phyloP scores from a whole-genome alignment of 163 green algal species.

The Prototheca wickerhamii region DNA sequence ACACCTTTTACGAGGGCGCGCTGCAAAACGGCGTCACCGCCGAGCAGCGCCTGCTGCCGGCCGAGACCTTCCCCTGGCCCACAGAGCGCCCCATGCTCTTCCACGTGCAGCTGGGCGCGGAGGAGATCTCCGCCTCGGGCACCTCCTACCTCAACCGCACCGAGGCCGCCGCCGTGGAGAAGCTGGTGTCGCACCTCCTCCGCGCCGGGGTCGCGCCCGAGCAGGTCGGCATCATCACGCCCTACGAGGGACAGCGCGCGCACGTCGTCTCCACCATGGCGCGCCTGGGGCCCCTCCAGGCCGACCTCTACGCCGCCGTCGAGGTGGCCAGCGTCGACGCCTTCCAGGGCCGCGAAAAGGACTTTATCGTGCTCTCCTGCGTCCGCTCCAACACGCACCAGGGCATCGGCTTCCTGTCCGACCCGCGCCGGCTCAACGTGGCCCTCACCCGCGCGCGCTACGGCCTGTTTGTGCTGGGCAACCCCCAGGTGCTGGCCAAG shows the following conservation, averaged over 20 bases:
- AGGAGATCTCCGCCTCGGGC: slow-evolving; percentile 85
- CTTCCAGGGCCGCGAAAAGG: slow-evolving; percentile 95
- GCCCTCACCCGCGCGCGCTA: slow-evolving; percentile 84
- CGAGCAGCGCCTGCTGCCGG: slow-evolving; percentile 33
- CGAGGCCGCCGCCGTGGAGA: slow-evolving; percentile 89
- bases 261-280: slow-evolving; percentile 60
- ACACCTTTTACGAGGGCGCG: slow-evolving; percentile 95
- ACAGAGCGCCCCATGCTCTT: slow-evolving; percentile 81
- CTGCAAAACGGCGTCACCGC: slow-evolving; percentile 78
- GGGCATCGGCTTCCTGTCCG: slow-evolving; percentile 89
- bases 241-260: slow-evolving; percentile 94
- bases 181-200: slow-evolving; percentile 84
- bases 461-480: slow-evolving; percentile 87
- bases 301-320: slow-evolving; percentile 68
- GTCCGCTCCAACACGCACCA: slow-evolving; percentile 90
- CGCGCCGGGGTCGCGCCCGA: slow-evolving; percentile 39
- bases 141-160: slow-evolving; percentile 95
- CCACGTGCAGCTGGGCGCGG: slow-evolving; percentile 74
- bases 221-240: slow-evolving; percentile 94
- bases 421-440: slow-evolving; percentile 81
- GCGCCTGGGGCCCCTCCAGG: slow-evolving; percentile 54
- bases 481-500: slow-evolving; percentile 82
- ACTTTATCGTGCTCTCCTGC: slow-evolving; percentile 96
- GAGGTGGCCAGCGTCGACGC: slow-evolving; percentile 80
- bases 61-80: slow-evolving; percentile 82